Conservation (phyloP, 2,329 filamentous ascomycete genomes). For the Trichoderma atroviride region DNA sequence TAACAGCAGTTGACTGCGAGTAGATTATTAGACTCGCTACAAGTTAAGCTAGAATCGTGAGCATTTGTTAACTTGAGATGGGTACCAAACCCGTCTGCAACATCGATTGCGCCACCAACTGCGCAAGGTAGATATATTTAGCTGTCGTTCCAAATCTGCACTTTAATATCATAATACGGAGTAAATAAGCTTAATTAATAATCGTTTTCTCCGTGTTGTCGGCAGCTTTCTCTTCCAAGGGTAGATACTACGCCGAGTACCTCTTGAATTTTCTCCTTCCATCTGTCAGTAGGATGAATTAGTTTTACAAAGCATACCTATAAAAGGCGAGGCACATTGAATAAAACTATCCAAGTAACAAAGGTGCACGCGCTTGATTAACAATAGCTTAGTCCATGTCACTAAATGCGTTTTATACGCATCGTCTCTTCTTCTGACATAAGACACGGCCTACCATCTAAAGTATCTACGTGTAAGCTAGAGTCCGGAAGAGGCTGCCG, state of each 20-base stretch:
- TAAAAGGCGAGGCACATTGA: neutral
- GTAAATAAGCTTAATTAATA: neutral
- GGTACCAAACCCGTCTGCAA: neutral
- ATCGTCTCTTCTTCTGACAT: neutral
- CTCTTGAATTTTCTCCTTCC: too few species aligned
- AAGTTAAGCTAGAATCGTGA: neutral
- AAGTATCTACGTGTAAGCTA: neutral
- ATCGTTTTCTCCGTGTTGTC: neutral
- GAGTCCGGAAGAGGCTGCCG: neutral
- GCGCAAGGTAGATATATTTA: neutral
- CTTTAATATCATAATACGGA: neutral
- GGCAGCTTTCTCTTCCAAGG: neutral
- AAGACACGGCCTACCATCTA: neutral
- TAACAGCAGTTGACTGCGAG: neutral
- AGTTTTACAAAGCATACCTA: neutral
- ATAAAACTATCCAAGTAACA: neutral
- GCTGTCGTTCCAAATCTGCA: neutral
- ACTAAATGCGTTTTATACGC: neutral
- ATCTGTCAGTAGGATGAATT: neutral
- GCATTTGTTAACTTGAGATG: neutral
- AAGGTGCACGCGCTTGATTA: neutral
- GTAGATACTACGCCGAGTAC: neutral
- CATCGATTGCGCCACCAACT: neutral
- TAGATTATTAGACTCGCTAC: neutral
- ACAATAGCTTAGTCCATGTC: neutral